A percentile compares a stretch with the other conserved stretches of the same genome.
phyloP scores from a whole-genome alignment of 2,329 filamentous ascomycete species.

The Hymenoscyphus fructigenus region DNA sequence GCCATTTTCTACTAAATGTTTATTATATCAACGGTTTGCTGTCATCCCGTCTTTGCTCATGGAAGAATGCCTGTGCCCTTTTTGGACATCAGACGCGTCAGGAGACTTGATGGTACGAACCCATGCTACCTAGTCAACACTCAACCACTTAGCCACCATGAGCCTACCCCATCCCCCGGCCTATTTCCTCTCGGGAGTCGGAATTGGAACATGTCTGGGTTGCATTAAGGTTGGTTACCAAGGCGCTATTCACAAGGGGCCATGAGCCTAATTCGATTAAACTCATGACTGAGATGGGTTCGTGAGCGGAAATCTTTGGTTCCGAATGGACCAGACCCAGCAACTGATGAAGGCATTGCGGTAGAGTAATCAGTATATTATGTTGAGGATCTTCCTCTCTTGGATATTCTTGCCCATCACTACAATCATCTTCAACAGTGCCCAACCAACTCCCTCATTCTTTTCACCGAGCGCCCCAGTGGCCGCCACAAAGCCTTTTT shows the following conservation, averaged over 20 bases:
- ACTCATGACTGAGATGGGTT: slow-evolving; percentile 22
- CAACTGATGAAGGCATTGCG: slow-evolving; percentile 10
- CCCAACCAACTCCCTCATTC: slow-evolving; percentile 26
- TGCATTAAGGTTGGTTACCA: slow-evolving; percentile 25
- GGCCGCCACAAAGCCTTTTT: slow-evolving; percentile 31
- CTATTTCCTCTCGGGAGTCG: slow-evolving; percentile 6
- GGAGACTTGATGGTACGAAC: slow-evolving; percentile 19
- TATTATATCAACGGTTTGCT: slow-evolving; percentile 22
- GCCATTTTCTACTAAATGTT: slow-evolving; percentile 24
- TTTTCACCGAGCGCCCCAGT: slow-evolving; percentile 34
- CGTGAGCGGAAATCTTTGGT: slow-evolving; percentile 26
- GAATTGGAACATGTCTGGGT: background rate
- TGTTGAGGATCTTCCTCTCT: slow-evolving; percentile 16
- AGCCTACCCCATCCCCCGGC: background rate
- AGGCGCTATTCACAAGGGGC: slow-evolving; percentile 14
- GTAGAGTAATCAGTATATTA: slow-evolving; percentile 25
- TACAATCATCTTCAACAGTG: slow-evolving; percentile 22
- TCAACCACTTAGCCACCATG: background rate
- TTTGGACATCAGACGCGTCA: slow-evolving; percentile 26
- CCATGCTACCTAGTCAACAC: slow-evolving; percentile 17
- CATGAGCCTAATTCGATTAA: slow-evolving; percentile 27
- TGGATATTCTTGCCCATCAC: slow-evolving; percentile 21
- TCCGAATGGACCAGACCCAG: slow-evolving; percentile 25
- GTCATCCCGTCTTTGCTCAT: slow-evolving; percentile 21
- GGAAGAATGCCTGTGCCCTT: slow-evolving; percentile 23